Evolutionary conservation across 805 yeast species (phyloP).

Genomic region (Metschnikowia gruessii): DNA sequence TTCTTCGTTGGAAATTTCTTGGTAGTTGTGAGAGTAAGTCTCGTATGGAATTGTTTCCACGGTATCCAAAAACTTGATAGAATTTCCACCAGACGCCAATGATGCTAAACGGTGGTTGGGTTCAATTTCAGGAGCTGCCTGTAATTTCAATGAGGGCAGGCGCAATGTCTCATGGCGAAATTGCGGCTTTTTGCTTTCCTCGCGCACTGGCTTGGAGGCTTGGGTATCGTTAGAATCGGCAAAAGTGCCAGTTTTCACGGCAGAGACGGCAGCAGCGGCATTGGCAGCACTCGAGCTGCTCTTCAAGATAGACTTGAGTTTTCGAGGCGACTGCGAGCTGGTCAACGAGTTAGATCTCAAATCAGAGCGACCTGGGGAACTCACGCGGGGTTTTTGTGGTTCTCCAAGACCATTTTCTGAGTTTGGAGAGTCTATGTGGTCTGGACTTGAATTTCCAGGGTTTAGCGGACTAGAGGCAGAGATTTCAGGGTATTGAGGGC

Average conservation of each 20-base stretch:
- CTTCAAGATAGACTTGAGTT: conserved; percentile 38
- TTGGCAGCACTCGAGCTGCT: conserved; percentile 14
- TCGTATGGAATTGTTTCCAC: conserved; percentile 36
- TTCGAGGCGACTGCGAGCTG: conserved; percentile 21
- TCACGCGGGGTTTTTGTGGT: not conserved
- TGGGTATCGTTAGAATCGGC: not conserved
- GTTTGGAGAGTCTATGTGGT: not conserved
- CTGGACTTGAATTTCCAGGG: not conserved
- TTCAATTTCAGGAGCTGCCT: conserved; percentile 8
- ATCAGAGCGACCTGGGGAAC: conserved; percentile 2
- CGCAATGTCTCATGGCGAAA: not conserved
- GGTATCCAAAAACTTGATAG: conserved; percentile 37
- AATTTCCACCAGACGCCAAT: conserved; percentile 27
- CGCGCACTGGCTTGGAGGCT: not conserved
- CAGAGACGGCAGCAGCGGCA: conserved; percentile 10
- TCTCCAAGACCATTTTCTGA: not conserved
- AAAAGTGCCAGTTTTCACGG: conserved; percentile 1
- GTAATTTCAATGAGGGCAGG: conserved; percentile 5
- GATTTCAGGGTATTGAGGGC: too few relatives aligned
- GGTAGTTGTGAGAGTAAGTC: conserved; percentile 5
- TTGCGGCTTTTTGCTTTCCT: not conserved
- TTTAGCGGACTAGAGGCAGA: too few relatives aligned
- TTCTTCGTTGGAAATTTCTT: conserved; percentile 10
- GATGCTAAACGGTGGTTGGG: conserved; percentile 8
- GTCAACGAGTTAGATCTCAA: conserved; percentile 14